phyloP scores from a whole-genome alignment of 1,284 basidiomycete species.

The Sporisorium reilianum region DNA sequence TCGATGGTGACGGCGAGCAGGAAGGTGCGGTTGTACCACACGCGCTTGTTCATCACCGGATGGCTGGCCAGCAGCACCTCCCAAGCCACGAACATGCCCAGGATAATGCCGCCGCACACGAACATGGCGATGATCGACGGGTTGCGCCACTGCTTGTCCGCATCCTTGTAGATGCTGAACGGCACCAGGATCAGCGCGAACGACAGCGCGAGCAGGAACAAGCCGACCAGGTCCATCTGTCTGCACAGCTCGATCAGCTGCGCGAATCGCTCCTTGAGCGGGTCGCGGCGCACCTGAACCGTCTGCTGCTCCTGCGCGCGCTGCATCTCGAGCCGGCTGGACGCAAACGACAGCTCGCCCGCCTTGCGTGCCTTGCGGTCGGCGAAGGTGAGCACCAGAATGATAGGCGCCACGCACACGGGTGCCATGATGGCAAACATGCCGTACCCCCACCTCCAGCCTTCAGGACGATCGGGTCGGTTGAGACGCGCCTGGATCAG shows the following conservation, averaged over 20 bases:
- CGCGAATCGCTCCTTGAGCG: slow-evolving; percentile 27
- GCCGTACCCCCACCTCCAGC: slow-evolving; percentile 51
- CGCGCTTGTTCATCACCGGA: slow-evolving; percentile 70
- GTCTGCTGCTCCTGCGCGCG: slow-evolving; percentile 23
- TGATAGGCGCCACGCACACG: slow-evolving; percentile 45
- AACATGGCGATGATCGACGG: slow-evolving; percentile 71
- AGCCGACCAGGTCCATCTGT: slow-evolving; percentile 69
- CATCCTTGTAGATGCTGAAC: slow-evolving; percentile 66
- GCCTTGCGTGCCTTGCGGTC: slow-evolving; percentile 67
- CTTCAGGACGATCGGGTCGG: slow-evolving; percentile 8
- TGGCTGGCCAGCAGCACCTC: slow-evolving; percentile 69
- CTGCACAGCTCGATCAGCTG: slow-evolving; percentile 40
- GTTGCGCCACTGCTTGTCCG: slow-evolving; percentile 68
- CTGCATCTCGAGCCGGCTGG: slow-evolving; percentile 22
- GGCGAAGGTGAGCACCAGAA: slow-evolving; percentile 69
- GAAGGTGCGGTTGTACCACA: slow-evolving; percentile 69
- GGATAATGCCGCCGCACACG: slow-evolving; percentile 69
- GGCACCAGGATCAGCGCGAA: slow-evolving; percentile 69
- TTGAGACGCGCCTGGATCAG: slow-evolving; percentile 16
- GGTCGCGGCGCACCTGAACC: slow-evolving; percentile 20
- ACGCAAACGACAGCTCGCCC: slow-evolving; percentile 53
- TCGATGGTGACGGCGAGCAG: slow-evolving; percentile 66
- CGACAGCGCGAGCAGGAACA: slow-evolving; percentile 52
- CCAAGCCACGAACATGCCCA: slow-evolving; percentile 69
- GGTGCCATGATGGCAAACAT: slow-evolving; percentile 53